Base-by-base conservation (phyloP, 2,329 filamentous ascomycete genomes). In the Didymella sp. region DNA sequence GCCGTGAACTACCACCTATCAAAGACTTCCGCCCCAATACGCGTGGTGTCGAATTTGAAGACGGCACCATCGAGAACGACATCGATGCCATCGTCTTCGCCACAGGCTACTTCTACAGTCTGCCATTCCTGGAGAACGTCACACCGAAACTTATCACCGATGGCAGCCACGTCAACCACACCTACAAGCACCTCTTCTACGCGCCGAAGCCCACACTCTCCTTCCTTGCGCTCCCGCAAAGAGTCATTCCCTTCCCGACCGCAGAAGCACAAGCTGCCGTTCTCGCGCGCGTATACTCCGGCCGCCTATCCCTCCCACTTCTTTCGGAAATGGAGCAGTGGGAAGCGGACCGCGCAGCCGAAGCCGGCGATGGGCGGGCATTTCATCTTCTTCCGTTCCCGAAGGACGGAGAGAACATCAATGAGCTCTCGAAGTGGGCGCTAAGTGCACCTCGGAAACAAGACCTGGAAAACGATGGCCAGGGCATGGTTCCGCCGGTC, bases 51-150 rank as follows among this genome's bases (percentile, higher is more conserved):
- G 80, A 83, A 28, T 91, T 96, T 61, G 80, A 82, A 37, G 82
- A 91, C 67, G 89, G 89, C 2, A 80, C 80, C 0, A 70, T 88
- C 9, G 89, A 92, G 69, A 77, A 78, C 3, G 79, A 87, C 30
- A 76, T 98, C 53, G 93, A 97, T 68, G 84, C 86, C 1, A 79
- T 97, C 6, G 73, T 98, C 25, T 97, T 94, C 75, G 93, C 91
- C 73, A 97, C 94, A 0, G 94, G 94, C 0, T 98, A 96, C 69
- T 85, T 96, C 54, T 96, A 91, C 76, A 87, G 88, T 5, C 90
- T 89, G 56, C 92, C 92, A 0, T 97, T 96, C 69, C 72, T 88
- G 0, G 66, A 82, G 2, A 53, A 90, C 3, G 69, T 85, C 3
- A 51, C 74, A 1, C 82, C 86, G 0, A 80, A 85, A 0, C 72